Percentiles rank a stretch among this genome's conserved stretches.
Conservation (phyloP, 805 yeast species). For the Saccharomycopsis vini region DNA sequence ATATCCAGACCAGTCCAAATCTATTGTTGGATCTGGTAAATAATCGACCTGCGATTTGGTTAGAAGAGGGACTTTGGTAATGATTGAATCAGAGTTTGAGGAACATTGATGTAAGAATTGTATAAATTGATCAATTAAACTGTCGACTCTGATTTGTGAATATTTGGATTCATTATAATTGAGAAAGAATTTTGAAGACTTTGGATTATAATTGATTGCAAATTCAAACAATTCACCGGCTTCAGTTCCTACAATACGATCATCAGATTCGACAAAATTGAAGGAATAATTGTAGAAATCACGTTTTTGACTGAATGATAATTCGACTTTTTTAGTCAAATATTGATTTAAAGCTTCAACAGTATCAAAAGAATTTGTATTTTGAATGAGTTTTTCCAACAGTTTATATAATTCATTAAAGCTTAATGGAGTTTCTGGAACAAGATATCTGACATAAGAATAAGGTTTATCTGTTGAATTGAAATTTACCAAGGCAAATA, state of each 20-base stretch:
- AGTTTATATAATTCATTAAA: constrained; percentile 5
- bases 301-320: constrained; percentile 16
- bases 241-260: background rate
- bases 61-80: constrained; percentile 58
- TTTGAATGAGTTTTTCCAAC: constrained; percentile 1
- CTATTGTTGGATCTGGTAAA: constrained; percentile 81
- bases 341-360: constrained; percentile 3
- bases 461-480: background rate
- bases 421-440: constrained; percentile 15
- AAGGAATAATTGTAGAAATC: constrained; percentile 18
- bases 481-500: constrained; percentile 14
- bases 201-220: constrained; percentile 6
- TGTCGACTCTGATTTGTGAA: constrained; percentile 53
- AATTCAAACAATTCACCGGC: constrained; percentile 13
- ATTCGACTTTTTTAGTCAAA: constrained; percentile 9
- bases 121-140: constrained; percentile 64
- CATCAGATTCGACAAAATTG: constrained; percentile 4
- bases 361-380: constrained; percentile 2
- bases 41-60: constrained; percentile 50
- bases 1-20: constrained; percentile 84
- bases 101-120: constrained; percentile 38
- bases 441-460: constrained; percentile 13
- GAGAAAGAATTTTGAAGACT: constrained; percentile 29
- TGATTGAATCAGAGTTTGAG: constrained; percentile 30
- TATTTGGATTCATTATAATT: constrained; percentile 72